Base-by-base conservation (phyloP, 345 rosid species). In the Camelina laxa region DNA sequence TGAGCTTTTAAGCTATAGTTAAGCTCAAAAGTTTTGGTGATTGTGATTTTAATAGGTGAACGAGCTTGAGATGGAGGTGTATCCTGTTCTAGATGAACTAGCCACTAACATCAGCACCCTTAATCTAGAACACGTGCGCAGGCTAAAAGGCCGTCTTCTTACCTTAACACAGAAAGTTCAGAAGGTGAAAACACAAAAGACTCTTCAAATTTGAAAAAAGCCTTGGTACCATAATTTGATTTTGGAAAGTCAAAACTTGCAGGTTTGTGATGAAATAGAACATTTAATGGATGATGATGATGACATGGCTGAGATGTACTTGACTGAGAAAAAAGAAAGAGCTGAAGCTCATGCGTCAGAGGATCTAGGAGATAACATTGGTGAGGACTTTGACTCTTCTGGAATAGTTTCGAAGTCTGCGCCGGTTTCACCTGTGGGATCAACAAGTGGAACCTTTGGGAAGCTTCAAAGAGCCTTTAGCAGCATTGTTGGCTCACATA, bases 251-350 rank as follows among this genome's bases (percentile, higher is more conserved):
- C 49, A 69, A 73, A 73, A 45, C 75, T 85, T 75, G 1, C 82
- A 94, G 98, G 96, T 91, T 39, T 88, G 84, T 17, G 97, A 94
- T 84, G 97, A 94, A 77, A 88, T 91, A 76, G 98, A 94, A 73
- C 97, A 91, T 81, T 87, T 94, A 55, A 91, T 91, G 97, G 97
- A 94, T 72, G 98, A 94, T 82, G 99, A 95, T 67, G 95, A 88
- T 50, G 99, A 95, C 78, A 95, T 95, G 99, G 99, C 97, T 76
- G 96, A 88, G 85, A 91, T 95, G 99, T 86, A 95, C 77, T 88
- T 95, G 50, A 91, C 99, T 0, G 97, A 95, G 83, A 95, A 95
- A 79, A 95, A 87, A 77, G 85, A 78, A 79, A 86, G 86, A 79
- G 74, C 66, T 22, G 97, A 94, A 77, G 89, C 85, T 82, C 84